Percentiles rank a stretch among this genome's conserved stretches.
These are phyloP conservation scores for Pinus tabuliformis DNA, from an alignment of 75 land plant species.

Conservation along the genomic window DNA sequence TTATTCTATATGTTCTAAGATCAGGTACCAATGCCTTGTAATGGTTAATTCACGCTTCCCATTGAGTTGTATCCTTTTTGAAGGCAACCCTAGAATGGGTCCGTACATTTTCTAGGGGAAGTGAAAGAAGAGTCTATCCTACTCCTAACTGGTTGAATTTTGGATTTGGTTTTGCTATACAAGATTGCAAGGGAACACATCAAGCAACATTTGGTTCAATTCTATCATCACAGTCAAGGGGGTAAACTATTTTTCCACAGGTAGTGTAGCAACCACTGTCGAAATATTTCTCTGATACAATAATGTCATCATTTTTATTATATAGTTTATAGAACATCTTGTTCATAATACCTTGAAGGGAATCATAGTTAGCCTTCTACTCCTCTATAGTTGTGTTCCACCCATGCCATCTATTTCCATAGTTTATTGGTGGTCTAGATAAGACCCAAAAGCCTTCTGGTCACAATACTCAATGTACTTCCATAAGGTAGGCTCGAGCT, in stretches of 20 bases:
- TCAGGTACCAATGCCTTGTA: slow-evolving; percentile 74
- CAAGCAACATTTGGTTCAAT: slow-evolving; percentile 80
- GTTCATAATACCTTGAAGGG: slow-evolving; percentile 46
- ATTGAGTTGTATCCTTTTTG: slow-evolving; percentile 60
- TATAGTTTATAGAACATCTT: slow-evolving; percentile 77
- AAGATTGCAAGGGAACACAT: slow-evolving; percentile 25
- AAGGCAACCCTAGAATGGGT: slow-evolving; percentile 53
- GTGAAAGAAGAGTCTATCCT: slow-evolving; percentile 38
- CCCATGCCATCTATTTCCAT: slow-evolving; percentile 67
- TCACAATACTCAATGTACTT: slow-evolving; percentile 75
- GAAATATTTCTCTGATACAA: slow-evolving; percentile 82
- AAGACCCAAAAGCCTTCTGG: slow-evolving; percentile 97
- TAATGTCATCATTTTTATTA: slow-evolving; percentile 74
- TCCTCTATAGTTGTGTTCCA: slow-evolving; percentile 83
- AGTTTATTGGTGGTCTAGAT: slow-evolving; percentile 91
- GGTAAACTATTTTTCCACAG: slow-evolving; percentile 35
- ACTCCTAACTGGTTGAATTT: slow-evolving; percentile 39
- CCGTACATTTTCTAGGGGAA: slow-evolving; percentile 63
- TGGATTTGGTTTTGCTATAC: slow-evolving; percentile 47
- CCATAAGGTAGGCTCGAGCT: slow-evolving; percentile 77
- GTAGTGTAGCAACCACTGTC: slow-evolving; percentile 65
- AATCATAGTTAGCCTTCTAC: slow-evolving; percentile 54
- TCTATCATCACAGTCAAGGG: slow-evolving; percentile 86
- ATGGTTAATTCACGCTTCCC: slow-evolving; percentile 58
- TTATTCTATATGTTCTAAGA: slow-evolving; percentile 54